Evolutionary conservation across 345 rosid species (phyloP), one percentile per base, ranked within the genome.

Genomic region (Orychophragmus violaceus): DNA sequence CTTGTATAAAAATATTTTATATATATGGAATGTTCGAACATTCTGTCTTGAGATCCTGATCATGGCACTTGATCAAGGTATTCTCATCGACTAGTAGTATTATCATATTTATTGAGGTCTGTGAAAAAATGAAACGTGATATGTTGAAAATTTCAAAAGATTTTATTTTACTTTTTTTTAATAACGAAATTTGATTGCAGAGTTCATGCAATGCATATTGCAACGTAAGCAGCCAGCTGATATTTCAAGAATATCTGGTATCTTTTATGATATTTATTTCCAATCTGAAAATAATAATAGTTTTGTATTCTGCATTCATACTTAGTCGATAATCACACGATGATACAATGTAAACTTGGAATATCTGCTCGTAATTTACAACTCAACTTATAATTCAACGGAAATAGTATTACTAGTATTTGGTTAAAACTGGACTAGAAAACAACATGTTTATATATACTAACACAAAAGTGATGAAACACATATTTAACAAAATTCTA

Each of bases 161-260:
- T 12, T 3, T 8, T 42, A 7, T 8, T 6, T 18, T 18, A 2
- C 6, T 25, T 3, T 13, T 14, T 7, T 25, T 52, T 49, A 2
- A 12, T 23, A 22, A 12, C 6, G 13, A 36, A 55, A 5, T 18
- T 36, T 50, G 48, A 32, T 50, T 59, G 76, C 66, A 49, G 41
- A 66, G 53, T 66, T 65, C 71, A 72, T 65, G 76, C 71, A 72
- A 51, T 72, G 49, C 72, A 72, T 65, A 58, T 50, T 66, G 77
- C 22, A 36, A 22, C 45, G 70, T 49, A 50, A 72, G 66, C 62
- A 72, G 23, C 35, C 71, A 65, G 71, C 71, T 57, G 23, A 14
- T 64, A 18, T 30, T 22, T 17, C 8, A 24, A 24, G 72, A 72
- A 72, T 72, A 72, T 72, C 77, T 72, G 77, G 77, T 72, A 72